Percentiles rank a stretch among this genome's conserved stretches.
phyloP scores from a whole-genome alignment of 305 asterid species.

The Ruellia speciosa region DNA sequence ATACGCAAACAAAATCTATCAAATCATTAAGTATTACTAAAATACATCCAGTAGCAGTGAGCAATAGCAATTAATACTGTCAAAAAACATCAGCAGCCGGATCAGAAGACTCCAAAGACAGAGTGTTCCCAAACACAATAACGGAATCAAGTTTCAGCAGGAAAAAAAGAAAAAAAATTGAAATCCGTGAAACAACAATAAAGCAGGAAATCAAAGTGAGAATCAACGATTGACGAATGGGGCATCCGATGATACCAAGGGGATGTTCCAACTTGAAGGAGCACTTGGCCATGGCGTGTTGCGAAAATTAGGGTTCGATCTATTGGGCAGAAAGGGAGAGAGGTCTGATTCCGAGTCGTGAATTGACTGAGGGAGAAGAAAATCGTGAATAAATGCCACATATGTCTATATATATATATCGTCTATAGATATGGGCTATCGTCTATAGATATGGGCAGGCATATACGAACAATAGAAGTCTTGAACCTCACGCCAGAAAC shows the following conservation, averaged over 20 bases:
- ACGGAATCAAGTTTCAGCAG: background rate
- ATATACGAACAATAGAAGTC: no score
- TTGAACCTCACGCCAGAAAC: no score
- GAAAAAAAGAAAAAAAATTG: background rate
- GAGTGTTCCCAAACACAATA: background rate
- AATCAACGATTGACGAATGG: slow-evolving; percentile 16
- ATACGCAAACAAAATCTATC: background rate
- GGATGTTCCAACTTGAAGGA: slow-evolving; percentile 73
- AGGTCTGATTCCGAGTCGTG: no score
- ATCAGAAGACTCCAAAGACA: slow-evolving; percentile 8
- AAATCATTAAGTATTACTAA: background rate
- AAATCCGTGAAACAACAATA: slow-evolving; percentile 9
- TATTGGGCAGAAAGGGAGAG: no score
- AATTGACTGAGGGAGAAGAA: no score
- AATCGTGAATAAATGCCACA: no score
- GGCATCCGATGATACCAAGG: slow-evolving; percentile 42
- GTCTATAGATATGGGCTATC: no score
- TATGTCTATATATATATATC: no score
- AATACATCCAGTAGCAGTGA: slow-evolving; percentile 6
- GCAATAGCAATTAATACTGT: background rate
- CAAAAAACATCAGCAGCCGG: slow-evolving; percentile 1
- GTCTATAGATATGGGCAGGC: no score
- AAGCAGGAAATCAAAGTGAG: background rate
- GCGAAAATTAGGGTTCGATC: background rate
- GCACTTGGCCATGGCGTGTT: slow-evolving; percentile 52